These are phyloP conservation scores for Coniochaeta hoffmannii DNA, from an alignment of 2,329 filamentous ascomycete species.

Conservation along the genomic window DNA sequence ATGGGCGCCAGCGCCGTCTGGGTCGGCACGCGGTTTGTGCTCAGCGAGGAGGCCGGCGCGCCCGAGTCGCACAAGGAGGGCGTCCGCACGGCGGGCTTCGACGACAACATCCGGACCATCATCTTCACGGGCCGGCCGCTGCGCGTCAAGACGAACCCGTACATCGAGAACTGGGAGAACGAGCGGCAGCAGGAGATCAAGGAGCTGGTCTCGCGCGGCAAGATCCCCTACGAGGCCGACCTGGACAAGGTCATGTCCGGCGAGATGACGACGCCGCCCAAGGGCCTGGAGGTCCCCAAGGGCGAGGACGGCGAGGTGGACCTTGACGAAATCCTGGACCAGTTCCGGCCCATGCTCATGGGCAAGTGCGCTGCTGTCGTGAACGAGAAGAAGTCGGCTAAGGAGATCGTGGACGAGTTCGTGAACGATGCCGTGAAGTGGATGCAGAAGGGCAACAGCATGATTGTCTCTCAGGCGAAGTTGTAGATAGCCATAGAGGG, in stretches of 20 bases:
- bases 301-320: conserved; percentile 60
- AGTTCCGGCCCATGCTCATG: conserved; percentile 88
- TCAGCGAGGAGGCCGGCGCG: conserved; percentile 89
- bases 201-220: conserved; percentile 79
- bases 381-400: conserved; percentile 86
- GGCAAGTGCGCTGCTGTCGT: conserved; percentile 93
- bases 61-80: conserved; percentile 93
- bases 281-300: conserved; percentile 53
- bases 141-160: conserved; percentile 86
- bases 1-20: conserved; percentile 89
- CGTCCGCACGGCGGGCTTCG: conserved; percentile 82
- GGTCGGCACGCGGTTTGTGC: conserved; percentile 94
- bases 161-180: conserved; percentile 94
- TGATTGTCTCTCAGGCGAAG: conserved; percentile 32
- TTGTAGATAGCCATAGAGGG: background rate
- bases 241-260: conserved; percentile 69
- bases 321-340: conserved; percentile 83
- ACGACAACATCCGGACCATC: conserved; percentile 94
- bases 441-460: conserved; percentile 60
- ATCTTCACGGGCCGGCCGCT: conserved; percentile 97
- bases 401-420: conserved; percentile 90
- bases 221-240: conserved; percentile 90
- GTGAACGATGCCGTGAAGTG: conserved; percentile 70
- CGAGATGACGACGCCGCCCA: conserved; percentile 58
- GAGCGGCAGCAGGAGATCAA: conserved; percentile 88